Evolutionary conservation across 176 grass and related monocot genomes (phyloP), one percentile per base, ranked within the genome.

Genomic region (Raddia guianensis): DNA sequence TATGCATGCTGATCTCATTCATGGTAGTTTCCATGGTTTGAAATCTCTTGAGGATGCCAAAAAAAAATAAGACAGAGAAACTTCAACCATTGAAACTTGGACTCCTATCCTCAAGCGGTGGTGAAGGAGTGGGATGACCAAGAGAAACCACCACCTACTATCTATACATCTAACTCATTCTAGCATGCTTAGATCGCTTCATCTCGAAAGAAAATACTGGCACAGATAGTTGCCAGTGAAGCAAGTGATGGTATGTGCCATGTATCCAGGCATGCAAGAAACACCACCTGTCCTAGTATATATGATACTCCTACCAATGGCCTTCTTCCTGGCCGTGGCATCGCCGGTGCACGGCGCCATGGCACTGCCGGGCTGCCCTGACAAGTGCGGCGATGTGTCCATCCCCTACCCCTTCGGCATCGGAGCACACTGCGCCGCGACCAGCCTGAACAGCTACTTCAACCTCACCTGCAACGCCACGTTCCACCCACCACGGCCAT

Each of bases 371-470:
- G 82, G 82, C 2, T 83, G 81, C 21, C 72, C 72, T 13, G 72
- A 75, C 42, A 83, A 68, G 62, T 83, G 81, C 1, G 81, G 81
- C 6, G 3, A 83, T 1, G 9, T 83, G 42, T 35, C 63, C 49
- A 83, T 83, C 21, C 81, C 81, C 3, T 83, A 83, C 49, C 72
- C 62, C 7, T 75, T 83, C 2, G 81, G 81, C 81, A 58, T 83
- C 14, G 61, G 81, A 6, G 14, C 52, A 5, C 13, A 27, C 10
- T 83, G 71, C 12, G 60, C 71, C 6, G 61, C 70, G 1, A 15
- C 58, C 8, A 82, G 34, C 18, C 1, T 82, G n/a, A 74, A 12
- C 49, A 42, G 49, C n/a, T 66, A 74, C n/a, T 83, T 83, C 70
- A 74, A 0, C 9, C 8, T 83, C 70, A 82, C 48, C 69, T 82